Evolutionary conservation across 2,329 filamentous ascomycete species (phyloP).

Genomic region (Penicillium griseofulvum): DNA sequence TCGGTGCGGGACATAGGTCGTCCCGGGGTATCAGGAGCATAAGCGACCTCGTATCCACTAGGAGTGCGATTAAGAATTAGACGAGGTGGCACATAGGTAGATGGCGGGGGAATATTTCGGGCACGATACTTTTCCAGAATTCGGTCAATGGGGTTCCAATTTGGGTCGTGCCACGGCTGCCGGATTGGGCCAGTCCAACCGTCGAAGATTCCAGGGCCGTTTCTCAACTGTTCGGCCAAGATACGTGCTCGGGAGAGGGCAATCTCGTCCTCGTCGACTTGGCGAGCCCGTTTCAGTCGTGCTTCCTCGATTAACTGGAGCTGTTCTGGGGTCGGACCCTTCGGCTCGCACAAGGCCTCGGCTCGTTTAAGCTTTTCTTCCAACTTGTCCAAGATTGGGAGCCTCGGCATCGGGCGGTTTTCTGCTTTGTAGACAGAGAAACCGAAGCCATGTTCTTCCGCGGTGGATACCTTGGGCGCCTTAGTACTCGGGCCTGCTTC

Average conservation of each 20-base stretch:
- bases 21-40: constrained; percentile 38
- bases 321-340: constrained; percentile 20
- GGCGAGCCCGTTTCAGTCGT: constrained; percentile 17
- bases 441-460: constrained; percentile 19
- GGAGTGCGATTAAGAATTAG: neutral
- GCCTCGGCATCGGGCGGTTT: constrained; percentile 28
- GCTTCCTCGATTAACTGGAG: constrained; percentile 13
- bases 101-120: neutral
- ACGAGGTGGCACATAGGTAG: neutral
- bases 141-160: neutral
- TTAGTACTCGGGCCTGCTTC: constrained; percentile 23
- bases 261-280: constrained; percentile 44
- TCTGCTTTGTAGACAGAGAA: constrained; percentile 8
- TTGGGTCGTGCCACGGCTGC: constrained; percentile 22
- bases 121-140: constrained; percentile 3
- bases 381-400: constrained; percentile 35
- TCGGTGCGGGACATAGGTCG: constrained; percentile 45
- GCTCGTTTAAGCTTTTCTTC: constrained; percentile 17
- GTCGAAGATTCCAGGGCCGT: constrained; percentile 35
- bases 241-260: constrained; percentile 43
- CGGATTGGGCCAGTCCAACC: constrained; percentile 22
- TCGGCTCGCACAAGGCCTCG: constrained; percentile 28
- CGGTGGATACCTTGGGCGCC: constrained; percentile 23
- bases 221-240: constrained; percentile 40
- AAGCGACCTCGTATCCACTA: constrained; percentile 41